Evolutionary conservation across 2,329 filamentous ascomycete species (phyloP), one percentile per base, ranked within the genome.

Genomic region (Colletotrichum magnum): DNA sequence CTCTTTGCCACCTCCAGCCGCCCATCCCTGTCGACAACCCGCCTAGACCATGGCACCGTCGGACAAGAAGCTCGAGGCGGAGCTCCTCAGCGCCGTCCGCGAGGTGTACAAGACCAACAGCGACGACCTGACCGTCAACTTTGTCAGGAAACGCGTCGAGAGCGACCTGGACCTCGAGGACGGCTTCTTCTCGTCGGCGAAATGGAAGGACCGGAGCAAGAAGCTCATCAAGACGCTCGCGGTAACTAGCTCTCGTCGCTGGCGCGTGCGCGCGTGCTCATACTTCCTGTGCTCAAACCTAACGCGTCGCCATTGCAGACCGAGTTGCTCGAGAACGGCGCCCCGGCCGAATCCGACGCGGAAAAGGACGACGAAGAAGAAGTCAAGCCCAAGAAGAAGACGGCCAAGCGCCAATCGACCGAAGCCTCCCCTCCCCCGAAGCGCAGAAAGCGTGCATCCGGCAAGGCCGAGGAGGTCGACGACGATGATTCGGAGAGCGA

Each of bases 121-220:
- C 4, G 83, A 86, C 21, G 72, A 81, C 4, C 81, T 89, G 9
- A 87, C 87, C 0, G 87, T 91, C 68, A 90, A 90, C 73, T 82
- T 80, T 58, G 84, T 89, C 63, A 88, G 89, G 64, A 84, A 85
- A 68, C 80, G 79, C 52, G 85, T 83, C 2, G 87, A 89, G 68
- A 77, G 85, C 36, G 77, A 85, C 51, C 77, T 88, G 1, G 78
- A 75, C 1, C 81, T 91, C 2, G 82, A 85, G 0, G 77, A 83
- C 1, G 86, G 83, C 0, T 89, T 90, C 70, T 85, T 91, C 58
- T 79, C 80, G 15, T 71, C 75, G 2, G 78, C 72, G 0, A 78
- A 84, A 16, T 91, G 89, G 89, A 90, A 91, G 75, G 76, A 79
- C 5, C 85, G 82, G 72, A 90, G 88, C 76, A 91, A 90, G 74